Evolutionary conservation across 306 rosid genomes (phyloP), one percentile per base, ranked within the genome.

Genomic region (Quercus wislizeni): DNA sequence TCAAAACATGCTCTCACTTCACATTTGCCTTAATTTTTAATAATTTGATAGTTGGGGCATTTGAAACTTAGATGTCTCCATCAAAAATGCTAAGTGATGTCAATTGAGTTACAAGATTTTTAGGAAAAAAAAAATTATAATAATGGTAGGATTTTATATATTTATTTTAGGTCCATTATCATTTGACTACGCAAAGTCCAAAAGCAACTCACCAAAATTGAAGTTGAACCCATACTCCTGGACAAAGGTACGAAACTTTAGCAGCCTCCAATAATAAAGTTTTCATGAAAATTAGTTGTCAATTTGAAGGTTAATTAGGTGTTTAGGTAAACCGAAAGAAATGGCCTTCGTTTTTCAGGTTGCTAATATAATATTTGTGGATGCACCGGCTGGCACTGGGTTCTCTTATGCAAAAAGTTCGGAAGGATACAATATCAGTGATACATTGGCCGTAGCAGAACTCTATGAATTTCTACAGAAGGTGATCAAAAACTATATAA

Each of bases 341-440:
- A 3, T 57, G 63, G 7, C 15, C 52, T 46, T 10, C 63, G 23
- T 54, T 4, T 5, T 63, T 55, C 30, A 82, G 82, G 74, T 71
- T 41, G 81, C 85, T 4, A 82, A 52, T 57, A 77, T 82, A 23
- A 59, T 82, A 49, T 82, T 72, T 30, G 3, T 82, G 38, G 85
- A 82, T 41, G 78, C 75, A 41, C 85, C 85, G 0, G 85, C 72
- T 5, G 81, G 85, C 55, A 77, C 85, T 4, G 85, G 85, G 27
- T 82, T 62, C 78, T 82, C 85, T 0, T 82, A 82, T 20, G 74
- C 85, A 46, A 80, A 43, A 38, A 80, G 7, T 43, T 57, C 33
- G 56, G 52, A 58, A 55, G 72, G 68, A 27, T 76, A 71, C 56
- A 30, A 18, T 27, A 51, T 59, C 5, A 21, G 10, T 12, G 84